These are phyloP conservation scores for Penstemon newberryi DNA, from an alignment of 257 asterid species.

Conservation along the genomic window DNA sequence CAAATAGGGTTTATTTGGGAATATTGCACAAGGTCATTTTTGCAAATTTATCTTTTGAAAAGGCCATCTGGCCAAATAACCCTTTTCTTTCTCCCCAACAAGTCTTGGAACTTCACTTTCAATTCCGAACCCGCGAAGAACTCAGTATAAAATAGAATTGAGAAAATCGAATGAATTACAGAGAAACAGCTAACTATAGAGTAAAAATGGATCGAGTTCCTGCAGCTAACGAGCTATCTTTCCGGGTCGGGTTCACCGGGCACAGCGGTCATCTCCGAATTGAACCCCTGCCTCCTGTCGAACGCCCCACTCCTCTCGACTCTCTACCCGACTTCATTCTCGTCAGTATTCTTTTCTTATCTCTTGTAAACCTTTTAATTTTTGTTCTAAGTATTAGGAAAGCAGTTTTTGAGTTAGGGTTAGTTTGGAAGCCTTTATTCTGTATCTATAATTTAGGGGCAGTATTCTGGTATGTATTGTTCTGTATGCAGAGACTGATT, in stretches of 20 bases:
- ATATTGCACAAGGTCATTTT: no score
- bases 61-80: no score
- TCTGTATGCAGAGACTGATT: neutral
- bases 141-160: conserved; percentile 14
- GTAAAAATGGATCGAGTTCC: conserved; percentile 56
- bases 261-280: conserved; percentile 80
- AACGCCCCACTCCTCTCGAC: conserved; percentile 53
- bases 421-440: conserved; percentile 3
- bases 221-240: conserved; percentile 58
- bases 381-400: neutral
- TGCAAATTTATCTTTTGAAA: no score
- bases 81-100: neutral
- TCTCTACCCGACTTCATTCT: conserved; percentile 81
- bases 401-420: conserved; percentile 23
- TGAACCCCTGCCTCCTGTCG: conserved; percentile 86
- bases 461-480: neutral
- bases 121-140: neutral
- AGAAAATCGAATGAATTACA: conserved; percentile 23
- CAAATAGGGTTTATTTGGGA: no score
- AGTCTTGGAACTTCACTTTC: neutral
- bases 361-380: neutral
- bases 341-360: conserved; percentile 43
- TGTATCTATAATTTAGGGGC: conserved; percentile 14
- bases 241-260: conserved; percentile 88
- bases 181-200: neutral